Evolutionary conservation across 805 yeast species (phyloP).

Genomic region (Torulaspora franciscae): DNA sequence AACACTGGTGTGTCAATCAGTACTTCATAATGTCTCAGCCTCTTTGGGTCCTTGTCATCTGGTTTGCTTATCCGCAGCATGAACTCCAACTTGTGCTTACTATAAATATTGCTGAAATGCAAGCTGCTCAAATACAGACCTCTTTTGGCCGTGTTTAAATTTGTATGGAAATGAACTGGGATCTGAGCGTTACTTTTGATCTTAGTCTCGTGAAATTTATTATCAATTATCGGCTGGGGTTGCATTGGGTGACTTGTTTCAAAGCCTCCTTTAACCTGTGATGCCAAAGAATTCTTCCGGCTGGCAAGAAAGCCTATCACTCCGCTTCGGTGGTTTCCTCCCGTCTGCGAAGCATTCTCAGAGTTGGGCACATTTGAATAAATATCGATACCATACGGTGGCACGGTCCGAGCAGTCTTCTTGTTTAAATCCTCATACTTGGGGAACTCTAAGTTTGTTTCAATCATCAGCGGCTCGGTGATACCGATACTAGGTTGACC

Average conservation of each 20-base stretch:
- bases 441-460: constrained; percentile 30
- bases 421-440: constrained; percentile 26
- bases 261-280: constrained; percentile 3
- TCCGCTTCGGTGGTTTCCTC: constrained; percentile 13
- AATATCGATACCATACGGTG: constrained; percentile 35
- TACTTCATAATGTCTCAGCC: constrained; percentile 72
- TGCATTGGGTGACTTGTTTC: constrained; percentile 4
- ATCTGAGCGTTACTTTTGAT: constrained; percentile 20
- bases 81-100: constrained; percentile 65
- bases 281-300: constrained; percentile 13
- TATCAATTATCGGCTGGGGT: constrained; percentile 8
- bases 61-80: constrained; percentile 64
- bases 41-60: constrained; percentile 42
- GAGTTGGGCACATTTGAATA: constrained; percentile 21
- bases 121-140: constrained; percentile 56
- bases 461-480: constrained; percentile 27
- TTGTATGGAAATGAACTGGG: constrained; percentile 22
- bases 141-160: constrained; percentile 26
- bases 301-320: constrained; percentile 24
- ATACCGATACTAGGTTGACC: constrained; percentile 17
- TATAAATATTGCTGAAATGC: constrained; percentile 56
- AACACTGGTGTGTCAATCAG: constrained; percentile 73
- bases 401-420: constrained; percentile 23
- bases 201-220: constrained; percentile 17
- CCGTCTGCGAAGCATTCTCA: constrained; percentile 9